Conservation (phyloP, 176 grass and related monocot species). For the Typha latifolia region DNA sequence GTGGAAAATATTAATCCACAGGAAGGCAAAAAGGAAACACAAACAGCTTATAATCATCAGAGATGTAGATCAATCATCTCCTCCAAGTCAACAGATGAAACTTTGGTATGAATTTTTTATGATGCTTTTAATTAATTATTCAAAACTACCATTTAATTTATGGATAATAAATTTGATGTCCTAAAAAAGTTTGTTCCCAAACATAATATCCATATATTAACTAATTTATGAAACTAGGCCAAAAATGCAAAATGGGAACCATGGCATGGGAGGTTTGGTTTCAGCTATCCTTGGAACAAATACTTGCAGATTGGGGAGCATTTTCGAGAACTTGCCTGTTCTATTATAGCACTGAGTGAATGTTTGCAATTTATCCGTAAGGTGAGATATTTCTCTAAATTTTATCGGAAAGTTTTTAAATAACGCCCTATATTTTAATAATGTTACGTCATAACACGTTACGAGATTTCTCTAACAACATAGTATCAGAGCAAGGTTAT, state of each 20-base stretch:
- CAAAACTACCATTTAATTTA: too few species aligned
- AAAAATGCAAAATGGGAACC: constrained; percentile 17
- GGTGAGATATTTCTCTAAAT: too few species aligned
- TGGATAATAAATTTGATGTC: too few species aligned
- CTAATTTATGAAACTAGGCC: constrained; percentile 6
- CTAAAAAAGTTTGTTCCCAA: neutral
- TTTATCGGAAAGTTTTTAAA: too few species aligned
- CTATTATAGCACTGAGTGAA: neutral
- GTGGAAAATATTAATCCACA: too few species aligned
- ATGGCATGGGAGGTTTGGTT: constrained; percentile 1
- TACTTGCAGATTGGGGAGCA: constrained; percentile 7
- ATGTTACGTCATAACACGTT: too few species aligned
- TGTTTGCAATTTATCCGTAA: too few species aligned
- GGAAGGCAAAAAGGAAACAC: too few species aligned
- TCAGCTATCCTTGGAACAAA: constrained; percentile 15
- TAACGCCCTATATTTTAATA: too few species aligned
- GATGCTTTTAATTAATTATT: too few species aligned
- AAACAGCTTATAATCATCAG: neutral
- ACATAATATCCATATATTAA: neutral
- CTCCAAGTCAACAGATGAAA: neutral
- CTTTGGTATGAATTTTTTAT: neutral
- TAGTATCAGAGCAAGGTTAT: too few species aligned
- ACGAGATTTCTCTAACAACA: too few species aligned
- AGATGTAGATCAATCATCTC: neutral
- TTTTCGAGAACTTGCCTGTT: neutral